Evolutionary conservation across 2,329 filamentous ascomycete genomes (phyloP).

Genomic region (Diaporthe velutina): DNA sequence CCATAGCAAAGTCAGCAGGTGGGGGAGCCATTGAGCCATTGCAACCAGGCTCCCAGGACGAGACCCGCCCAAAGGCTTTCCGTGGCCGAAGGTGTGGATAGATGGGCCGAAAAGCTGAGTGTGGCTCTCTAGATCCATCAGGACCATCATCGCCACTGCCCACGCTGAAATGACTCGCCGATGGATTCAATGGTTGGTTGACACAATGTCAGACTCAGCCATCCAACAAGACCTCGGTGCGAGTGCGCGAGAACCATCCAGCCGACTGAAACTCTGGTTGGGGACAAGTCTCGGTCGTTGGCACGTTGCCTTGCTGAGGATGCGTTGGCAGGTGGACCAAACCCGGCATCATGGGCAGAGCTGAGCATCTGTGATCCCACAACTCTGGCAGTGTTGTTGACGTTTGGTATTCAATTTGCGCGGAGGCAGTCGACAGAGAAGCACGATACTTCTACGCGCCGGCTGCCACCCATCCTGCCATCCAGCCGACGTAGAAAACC

Average conservation of each 20-base stretch:
- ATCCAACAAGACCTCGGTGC: neutral
- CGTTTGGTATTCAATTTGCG: neutral
- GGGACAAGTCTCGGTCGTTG: slow-evolving; percentile 12
- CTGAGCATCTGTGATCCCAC: neutral
- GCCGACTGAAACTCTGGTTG: slow-evolving; percentile 1
- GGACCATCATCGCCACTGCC: slow-evolving; percentile 3
- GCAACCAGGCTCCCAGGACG: neutral
- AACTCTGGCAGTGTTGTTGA: neutral
- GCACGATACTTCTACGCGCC: neutral
- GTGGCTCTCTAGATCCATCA: slow-evolving; percentile 7
- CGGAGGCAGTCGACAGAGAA: neutral
- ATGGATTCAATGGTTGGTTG: neutral
- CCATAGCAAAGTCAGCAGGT: slow-evolving; percentile 11
- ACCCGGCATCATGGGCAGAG: neutral
- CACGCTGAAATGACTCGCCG: slow-evolving; percentile 12
- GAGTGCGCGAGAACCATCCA: neutral
- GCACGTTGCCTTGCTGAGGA: neutral
- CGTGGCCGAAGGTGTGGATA: slow-evolving; percentile 21
- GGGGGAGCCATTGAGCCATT: neutral
- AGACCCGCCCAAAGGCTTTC: neutral
- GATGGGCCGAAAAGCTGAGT: slow-evolving; percentile 21
- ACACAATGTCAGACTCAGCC: neutral
- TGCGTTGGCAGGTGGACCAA: slow-evolving; percentile 7
- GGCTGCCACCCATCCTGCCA: neutral
- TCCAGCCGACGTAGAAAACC: neutral